Evolutionary conservation across 441 rosid genomes (phyloP), one percentile per base, ranked within the genome.

Genomic region (Lepidium campestre): DNA sequence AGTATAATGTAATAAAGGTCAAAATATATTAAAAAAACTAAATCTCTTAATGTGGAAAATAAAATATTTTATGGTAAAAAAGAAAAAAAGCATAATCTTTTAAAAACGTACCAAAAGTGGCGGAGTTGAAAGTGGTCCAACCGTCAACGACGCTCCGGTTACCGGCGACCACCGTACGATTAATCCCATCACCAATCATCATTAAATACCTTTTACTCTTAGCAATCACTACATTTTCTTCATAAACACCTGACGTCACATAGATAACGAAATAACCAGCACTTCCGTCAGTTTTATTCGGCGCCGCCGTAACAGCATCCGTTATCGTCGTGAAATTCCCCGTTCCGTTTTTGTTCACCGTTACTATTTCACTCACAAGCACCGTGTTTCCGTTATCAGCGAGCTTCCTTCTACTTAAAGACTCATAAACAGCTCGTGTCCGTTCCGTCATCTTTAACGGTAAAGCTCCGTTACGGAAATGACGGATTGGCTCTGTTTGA

Each of bases 161-260:
- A 42, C 99, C 97, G 5, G 96, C 87, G 41, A 93, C 81, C 14
- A 91, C 56, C 3, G 97, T 93, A 56, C 70, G 86, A 65, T 87
- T 87, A 46, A 93, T 91, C 14, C 99, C 99, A 4, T 83, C 99
- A 13, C 99, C 99, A 7, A 91, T 75, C 70, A 93, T 91, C 95
- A 91, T 87, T 25, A 93, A 72, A 45, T 83, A 83, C 15, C 57
- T 78, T 76, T 91, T 93, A 41, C 73, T 87, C 81, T 84, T 93
- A 2, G 86, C 67, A 53, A 93, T 77, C 19, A 86, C 71, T 2
- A 93, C 72, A 10, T 89, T 87, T 78, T 93, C 99, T 46, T 87
- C 83, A 45, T 91, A 93, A 37, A 82, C 81, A n/a, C 96, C 99
- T 0, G 84, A 80, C 0, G 76, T 72, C 37, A 91, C 73, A 42